A percentile compares a stretch with the other conserved stretches of the same genome.
Evolutionary conservation across 2,329 filamentous ascomycete species (phyloP).

Genomic region (Phoma sp.): DNA sequence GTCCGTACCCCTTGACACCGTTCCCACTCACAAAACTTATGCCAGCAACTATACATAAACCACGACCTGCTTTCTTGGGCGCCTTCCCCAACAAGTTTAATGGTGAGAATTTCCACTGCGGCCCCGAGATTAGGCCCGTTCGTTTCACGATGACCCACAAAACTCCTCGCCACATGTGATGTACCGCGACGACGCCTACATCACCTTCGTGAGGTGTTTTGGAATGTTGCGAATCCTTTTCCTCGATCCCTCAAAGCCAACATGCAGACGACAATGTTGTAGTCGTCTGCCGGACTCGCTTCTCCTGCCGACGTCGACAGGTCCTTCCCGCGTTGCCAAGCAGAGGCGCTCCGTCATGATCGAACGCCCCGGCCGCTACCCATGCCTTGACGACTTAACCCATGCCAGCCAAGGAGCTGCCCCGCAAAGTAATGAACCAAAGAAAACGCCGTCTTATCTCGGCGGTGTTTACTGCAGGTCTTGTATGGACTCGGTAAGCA

Average conservation of each 20-base stretch:
- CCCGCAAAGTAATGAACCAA: conserved; percentile 35
- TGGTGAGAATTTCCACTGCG: neutral
- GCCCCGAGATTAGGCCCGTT: conserved; percentile 10
- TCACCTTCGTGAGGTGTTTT: neutral
- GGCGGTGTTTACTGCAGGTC: conserved; percentile 19
- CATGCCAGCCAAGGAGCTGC: conserved; percentile 41
- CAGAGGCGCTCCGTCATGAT: conserved; percentile 21
- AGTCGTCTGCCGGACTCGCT: conserved; percentile 14
- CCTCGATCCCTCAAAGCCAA: neutral
- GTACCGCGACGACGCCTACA: conserved; percentile 1
- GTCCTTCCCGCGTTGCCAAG: conserved; percentile 27
- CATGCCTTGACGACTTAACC: conserved; percentile 23
- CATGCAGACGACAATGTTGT: neutral
- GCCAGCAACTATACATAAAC: neutral
- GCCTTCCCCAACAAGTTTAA: neutral
- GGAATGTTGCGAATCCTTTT: neutral
- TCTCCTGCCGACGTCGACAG: neutral
- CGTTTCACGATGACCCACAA: conserved; percentile 1
- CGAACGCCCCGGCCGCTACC: conserved; percentile 25
- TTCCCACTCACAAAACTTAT: too few relatives aligned
- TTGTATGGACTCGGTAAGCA: conserved; percentile 38
- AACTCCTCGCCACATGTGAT: neutral
- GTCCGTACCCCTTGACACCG: too few relatives aligned
- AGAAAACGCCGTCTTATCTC: conserved; percentile 24
- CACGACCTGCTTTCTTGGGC: neutral